These are phyloP conservation scores for Penicillium sp. DNA, from an alignment of 2,329 filamentous ascomycete species.

Conservation along the genomic window DNA sequence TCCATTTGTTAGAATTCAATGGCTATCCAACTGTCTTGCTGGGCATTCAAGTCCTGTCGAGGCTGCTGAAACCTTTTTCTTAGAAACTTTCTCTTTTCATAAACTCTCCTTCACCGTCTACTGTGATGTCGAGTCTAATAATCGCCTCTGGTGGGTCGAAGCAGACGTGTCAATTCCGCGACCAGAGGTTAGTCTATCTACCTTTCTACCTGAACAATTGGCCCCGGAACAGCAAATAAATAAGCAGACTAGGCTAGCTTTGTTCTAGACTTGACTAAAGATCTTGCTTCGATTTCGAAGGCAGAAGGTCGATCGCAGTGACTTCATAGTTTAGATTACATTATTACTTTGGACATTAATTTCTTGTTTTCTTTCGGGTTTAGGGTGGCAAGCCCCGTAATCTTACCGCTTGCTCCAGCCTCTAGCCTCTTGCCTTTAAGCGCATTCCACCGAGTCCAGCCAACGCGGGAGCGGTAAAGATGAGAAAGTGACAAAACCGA, in stretches of 20 bases:
- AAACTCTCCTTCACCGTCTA: slow-evolving; percentile 8
- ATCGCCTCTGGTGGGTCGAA: slow-evolving; percentile 23
- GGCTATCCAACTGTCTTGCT: background rate
- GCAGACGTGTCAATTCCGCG: slow-evolving; percentile 32
- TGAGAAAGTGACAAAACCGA: background rate
- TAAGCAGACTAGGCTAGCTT: background rate
- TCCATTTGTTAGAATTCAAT: background rate
- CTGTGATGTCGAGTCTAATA: slow-evolving; percentile 6
- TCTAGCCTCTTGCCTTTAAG: slow-evolving; percentile 14
- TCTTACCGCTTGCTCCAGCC: slow-evolving; percentile 25
- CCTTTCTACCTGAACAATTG: slow-evolving; percentile 2
- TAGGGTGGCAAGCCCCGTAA: slow-evolving; percentile 28
- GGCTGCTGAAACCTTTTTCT: background rate
- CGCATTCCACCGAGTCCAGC: slow-evolving; percentile 33
- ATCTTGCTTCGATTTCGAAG: slow-evolving; percentile 4
- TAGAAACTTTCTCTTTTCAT: background rate
- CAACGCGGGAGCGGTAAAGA: slow-evolving; percentile 25
- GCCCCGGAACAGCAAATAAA: slow-evolving; percentile 12
- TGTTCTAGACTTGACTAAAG: background rate
- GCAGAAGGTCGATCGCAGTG: background rate
- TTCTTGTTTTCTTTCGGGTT: background rate
- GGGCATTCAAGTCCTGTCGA: background rate
- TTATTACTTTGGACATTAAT: background rate
- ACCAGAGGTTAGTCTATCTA: background rate
- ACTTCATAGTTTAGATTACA: slow-evolving; percentile 6